These are phyloP conservation scores for Rubroboletus satanas DNA, from an alignment of 768 basidiomycete species.

Conservation along the genomic window DNA sequence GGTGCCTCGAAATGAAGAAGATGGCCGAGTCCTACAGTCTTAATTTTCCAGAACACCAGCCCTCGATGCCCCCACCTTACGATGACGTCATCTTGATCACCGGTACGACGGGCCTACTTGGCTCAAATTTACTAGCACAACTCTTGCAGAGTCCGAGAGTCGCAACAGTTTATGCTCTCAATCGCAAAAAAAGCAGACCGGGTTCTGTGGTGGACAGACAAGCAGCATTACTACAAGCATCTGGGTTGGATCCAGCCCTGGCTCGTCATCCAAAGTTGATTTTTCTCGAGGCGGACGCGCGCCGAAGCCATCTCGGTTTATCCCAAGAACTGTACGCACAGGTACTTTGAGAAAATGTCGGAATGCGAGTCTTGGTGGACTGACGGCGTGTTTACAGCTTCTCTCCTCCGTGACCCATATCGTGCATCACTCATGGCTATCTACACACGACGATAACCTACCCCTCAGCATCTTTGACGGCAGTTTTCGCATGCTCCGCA, in stretches of 20 bases:
- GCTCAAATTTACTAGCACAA: constrained; percentile 25
- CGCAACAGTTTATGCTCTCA: constrained; percentile 29
- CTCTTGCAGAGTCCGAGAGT: constrained; percentile 18
- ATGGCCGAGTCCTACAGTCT: background rate
- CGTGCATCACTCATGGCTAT: constrained; percentile 33
- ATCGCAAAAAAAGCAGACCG: constrained; percentile 18
- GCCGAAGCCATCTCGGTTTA: constrained; percentile 25
- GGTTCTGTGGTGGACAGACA: constrained; percentile 26
- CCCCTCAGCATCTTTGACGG: constrained; percentile 12
- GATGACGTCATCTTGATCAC: constrained; percentile 29
- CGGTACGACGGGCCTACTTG: constrained; percentile 35
- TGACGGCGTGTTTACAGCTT: constrained; percentile 9
- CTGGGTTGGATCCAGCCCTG: constrained; percentile 30
- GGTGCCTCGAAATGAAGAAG: constrained; percentile 16
- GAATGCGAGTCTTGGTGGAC: background rate
- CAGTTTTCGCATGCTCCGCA: constrained; percentile 18
- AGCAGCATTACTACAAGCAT: constrained; percentile 21
- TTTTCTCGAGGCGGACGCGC: constrained; percentile 32
- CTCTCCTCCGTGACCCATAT: constrained; percentile 33
- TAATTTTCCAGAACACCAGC: constrained; percentile 9
- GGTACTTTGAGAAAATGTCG: constrained; percentile 7
- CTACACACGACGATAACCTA: background rate
- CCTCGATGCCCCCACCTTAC: background rate
- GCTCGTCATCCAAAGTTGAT: constrained; percentile 29
- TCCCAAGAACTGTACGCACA: constrained; percentile 22